Percentiles rank a stretch among this genome's conserved stretches.
phyloP scores from a whole-genome alignment of 371 early-diverging fungal species.

The Mucor sp. region DNA sequence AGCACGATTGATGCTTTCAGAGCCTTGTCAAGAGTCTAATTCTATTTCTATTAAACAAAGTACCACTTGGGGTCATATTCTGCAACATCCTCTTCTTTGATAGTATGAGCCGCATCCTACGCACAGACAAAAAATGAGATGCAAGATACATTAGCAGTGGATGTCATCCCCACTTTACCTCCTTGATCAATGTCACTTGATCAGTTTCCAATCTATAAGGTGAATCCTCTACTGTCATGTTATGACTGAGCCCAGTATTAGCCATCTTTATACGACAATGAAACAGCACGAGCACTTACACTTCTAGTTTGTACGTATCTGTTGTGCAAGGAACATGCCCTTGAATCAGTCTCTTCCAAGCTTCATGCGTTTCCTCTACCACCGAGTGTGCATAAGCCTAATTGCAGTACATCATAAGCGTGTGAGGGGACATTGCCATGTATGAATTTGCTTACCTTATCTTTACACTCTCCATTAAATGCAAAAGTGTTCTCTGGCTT shows the following conservation, averaged over 20 bases:
- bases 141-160: not conserved
- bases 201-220: constrained; percentile 14
- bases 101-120: not conserved
- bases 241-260: constrained; percentile 1
- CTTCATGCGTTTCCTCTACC: constrained; percentile 88
- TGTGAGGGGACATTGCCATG: not conserved
- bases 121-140: not conserved
- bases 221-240: constrained; percentile 14
- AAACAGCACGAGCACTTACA: constrained; percentile 13
- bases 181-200: not conserved
- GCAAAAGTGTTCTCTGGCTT: constrained; percentile 96
- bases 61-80: constrained; percentile 23
- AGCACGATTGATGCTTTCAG: too few species aligned
- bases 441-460: constrained; percentile 46
- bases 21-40: not conserved
- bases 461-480: constrained; percentile 90
- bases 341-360: constrained; percentile 86
- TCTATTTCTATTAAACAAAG: constrained; percentile 7
- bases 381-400: constrained; percentile 84
- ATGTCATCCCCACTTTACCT: not conserved
- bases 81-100: constrained; percentile 7
- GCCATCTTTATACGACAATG: not conserved
- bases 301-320: constrained; percentile 16
- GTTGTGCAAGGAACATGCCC: constrained; percentile 19
- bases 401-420: not conserved